Evolutionary conservation across 192 early-diverging fungal genomes (phyloP), one percentile per base, ranked within the genome.

Genomic region (Coemansia sp.): DNA sequence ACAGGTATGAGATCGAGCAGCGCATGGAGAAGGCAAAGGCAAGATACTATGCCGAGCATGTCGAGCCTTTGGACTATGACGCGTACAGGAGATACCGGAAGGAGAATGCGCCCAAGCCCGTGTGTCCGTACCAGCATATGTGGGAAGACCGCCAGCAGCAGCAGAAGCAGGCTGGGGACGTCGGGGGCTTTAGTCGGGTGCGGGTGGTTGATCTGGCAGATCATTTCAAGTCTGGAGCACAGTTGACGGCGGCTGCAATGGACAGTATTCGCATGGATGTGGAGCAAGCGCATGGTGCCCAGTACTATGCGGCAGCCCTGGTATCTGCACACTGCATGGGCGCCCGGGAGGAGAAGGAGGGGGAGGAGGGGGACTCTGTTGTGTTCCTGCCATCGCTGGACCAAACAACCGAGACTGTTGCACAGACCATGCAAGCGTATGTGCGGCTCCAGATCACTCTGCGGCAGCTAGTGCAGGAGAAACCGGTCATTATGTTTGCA

Each of bases 111-210:
- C 75, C 69, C 20, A 68, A 68, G 42, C 65, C 69, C 13, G 59
- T 68, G 29, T 78, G 75, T 14, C 75, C 75, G 38, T 78, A 78
- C 62, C 75, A 78, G 62, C 68, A 78, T 55, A 48, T 78, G 58
- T 78, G 75, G 75, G 69, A 78, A 0, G 42, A 34, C 9, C 27
- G 61, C 52, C 6, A 23, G 53, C 3, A 47, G 50, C 27, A 57
- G 52, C n/a, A 48, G 59, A 17, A 4, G 34, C 6, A 22, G 8
- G 25, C 61, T 13, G 64, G 57, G 3, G 59, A 63, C n/a, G 62
- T 38, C 13, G 29, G 25, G 8, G 54, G 44, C 53, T 56, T 77
- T 40, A 52, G 41, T 37, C 57, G 55, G 9, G 65, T 78, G 52
- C 65, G 25, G 45, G 37, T 64, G 0, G 53, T 78, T 15, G 75